Evolutionary conservation across 306 rosid species (phyloP).

Genomic region (Erythrophleum fordii): DNA sequence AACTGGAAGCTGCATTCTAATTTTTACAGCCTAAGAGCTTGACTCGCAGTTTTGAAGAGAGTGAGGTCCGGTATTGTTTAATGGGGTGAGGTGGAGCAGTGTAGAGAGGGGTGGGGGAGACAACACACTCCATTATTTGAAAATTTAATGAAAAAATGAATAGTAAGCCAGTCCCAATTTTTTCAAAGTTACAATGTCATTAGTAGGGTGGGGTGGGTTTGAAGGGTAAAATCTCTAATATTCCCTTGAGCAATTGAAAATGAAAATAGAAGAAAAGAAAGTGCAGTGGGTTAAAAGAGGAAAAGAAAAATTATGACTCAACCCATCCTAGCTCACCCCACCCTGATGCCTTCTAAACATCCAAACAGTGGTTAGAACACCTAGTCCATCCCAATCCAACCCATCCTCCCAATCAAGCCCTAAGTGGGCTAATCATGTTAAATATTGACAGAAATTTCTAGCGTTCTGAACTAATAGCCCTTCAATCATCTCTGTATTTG

Average conservation of each 20-base stretch:
- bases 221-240: not conserved
- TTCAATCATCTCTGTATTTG: not conserved
- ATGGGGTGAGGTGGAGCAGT: not conserved
- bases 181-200: not conserved
- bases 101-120: not conserved
- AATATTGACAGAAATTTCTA: constrained; percentile 6
- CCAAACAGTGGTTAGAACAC: not conserved
- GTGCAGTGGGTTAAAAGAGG: not conserved
- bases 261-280: not conserved
- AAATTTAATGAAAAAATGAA: not conserved
- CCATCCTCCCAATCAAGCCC: not conserved
- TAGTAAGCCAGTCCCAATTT: not conserved
- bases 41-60: not conserved
- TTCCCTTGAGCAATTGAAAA: not conserved
- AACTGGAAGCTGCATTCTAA: not conserved
- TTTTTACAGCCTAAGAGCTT: not conserved
- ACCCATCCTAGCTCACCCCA: not conserved
- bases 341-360: not conserved
- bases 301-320: not conserved
- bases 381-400: not conserved
- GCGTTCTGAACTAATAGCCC: not conserved
- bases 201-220: not conserved
- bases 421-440: not conserved
- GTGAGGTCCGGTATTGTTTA: not conserved
- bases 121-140: not conserved